A percentile compares a stretch with the other conserved stretches of the same genome.
phyloP scores from a whole-genome alignment of 1,284 basidiomycete species.

The Trichosporon coremiiforme region DNA sequence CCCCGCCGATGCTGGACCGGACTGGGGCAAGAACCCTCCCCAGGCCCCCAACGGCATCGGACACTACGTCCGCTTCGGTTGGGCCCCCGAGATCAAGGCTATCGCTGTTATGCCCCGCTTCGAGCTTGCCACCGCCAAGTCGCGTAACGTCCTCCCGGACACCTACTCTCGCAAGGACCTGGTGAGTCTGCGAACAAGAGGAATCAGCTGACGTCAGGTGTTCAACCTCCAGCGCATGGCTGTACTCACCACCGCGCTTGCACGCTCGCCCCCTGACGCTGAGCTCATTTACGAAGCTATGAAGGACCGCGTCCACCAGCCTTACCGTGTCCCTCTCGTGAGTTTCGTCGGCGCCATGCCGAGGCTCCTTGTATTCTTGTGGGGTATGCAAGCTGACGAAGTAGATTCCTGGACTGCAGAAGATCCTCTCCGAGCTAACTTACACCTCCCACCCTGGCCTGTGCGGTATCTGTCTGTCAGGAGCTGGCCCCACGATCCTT shows the following conservation, averaged over 20 bases:
- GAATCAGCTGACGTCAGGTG: constrained; percentile 64
- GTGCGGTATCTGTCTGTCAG: constrained; percentile 95
- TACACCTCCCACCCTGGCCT: constrained; percentile 87
- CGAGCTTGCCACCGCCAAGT: constrained; percentile 94
- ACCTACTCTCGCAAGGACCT: constrained; percentile 87
- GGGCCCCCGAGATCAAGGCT: constrained; percentile 84
- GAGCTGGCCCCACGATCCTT: constrained; percentile 95
- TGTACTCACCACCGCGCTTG: constrained; percentile 94
- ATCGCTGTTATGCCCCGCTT: constrained; percentile 95
- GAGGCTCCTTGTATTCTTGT: background rate
- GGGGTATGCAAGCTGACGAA: constrained; percentile 16
- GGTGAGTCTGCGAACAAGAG: constrained; percentile 61
- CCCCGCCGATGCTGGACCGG: constrained; percentile 84
- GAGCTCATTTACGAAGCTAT: constrained; percentile 98
- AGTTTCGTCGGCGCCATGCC: constrained; percentile 27
- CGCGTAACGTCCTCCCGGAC: constrained; percentile 81
- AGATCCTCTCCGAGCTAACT: constrained; percentile 84
- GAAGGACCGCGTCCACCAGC: constrained; percentile 98
- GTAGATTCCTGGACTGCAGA: constrained; percentile 91
- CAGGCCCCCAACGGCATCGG: constrained; percentile 87
- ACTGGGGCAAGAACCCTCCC: constrained; percentile 88
- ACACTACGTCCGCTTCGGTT: constrained; percentile 89
- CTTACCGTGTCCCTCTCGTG: constrained; percentile 82
- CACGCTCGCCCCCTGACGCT: constrained; percentile 84
- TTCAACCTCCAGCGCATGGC: constrained; percentile 98